A percentile compares a stretch with the other conserved stretches of the same genome.
phyloP scores from a whole-genome alignment of 257 asterid genomes.

The Solanum clarkiae region DNA sequence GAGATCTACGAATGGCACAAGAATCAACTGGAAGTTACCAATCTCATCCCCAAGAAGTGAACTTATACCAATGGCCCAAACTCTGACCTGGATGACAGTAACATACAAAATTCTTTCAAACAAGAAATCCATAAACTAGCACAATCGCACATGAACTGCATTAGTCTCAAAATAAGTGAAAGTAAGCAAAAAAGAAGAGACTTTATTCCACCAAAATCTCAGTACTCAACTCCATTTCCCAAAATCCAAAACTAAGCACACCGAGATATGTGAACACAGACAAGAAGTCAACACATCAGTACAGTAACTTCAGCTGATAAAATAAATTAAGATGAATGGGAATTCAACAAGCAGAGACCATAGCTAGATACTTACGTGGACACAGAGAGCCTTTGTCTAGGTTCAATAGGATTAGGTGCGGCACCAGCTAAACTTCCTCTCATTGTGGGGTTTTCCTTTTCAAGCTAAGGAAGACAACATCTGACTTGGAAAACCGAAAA shows the following conservation, averaged over 20 bases:
- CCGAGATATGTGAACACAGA: neutral
- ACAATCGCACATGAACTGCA: neutral
- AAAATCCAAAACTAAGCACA: neutral
- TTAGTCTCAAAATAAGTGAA: neutral
- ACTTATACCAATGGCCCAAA: neutral
- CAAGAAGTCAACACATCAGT: neutral
- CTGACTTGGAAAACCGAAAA: neutral
- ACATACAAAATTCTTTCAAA: neutral
- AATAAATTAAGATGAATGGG: neutral
- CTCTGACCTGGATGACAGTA: neutral
- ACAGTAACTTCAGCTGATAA: neutral
- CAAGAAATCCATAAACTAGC: neutral
- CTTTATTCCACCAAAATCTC: neutral
- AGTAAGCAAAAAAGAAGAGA: neutral
- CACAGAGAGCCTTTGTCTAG: slow-evolving; percentile 43
- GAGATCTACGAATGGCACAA: neutral
- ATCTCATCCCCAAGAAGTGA: neutral
- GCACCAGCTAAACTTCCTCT: slow-evolving; percentile 27
- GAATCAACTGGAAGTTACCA: neutral
- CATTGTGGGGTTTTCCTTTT: slow-evolving; percentile 16
- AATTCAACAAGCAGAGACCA: neutral
- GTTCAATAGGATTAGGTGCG: slow-evolving; percentile 44
- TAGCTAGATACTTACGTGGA: slow-evolving; percentile 24
- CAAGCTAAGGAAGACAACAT: slow-evolving; percentile 4
- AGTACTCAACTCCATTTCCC: neutral